A percentile compares a stretch with the other conserved stretches of the same genome.
Evolutionary conservation across 2,329 filamentous ascomycete species (phyloP).

Genomic region (Phaeosphaeriaceae sp.): DNA sequence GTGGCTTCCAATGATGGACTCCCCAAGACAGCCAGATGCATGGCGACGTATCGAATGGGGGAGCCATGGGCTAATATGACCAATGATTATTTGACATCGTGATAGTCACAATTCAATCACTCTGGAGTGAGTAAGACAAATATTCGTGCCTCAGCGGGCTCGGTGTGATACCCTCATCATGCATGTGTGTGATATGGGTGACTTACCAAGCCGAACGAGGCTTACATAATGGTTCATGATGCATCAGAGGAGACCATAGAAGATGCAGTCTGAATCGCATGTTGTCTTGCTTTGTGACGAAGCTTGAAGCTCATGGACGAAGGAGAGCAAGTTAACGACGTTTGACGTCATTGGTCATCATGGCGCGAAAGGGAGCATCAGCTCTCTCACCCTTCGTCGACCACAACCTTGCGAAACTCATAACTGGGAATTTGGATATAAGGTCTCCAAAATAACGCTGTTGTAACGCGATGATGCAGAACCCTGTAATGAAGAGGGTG

Average conservation of each 20-base stretch:
- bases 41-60: neutral
- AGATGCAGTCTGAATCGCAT: too few relatives aligned
- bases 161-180: neutral
- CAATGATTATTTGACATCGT: neutral
- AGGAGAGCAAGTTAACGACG: neutral
- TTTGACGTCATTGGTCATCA: conserved; percentile 19
- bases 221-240: neutral
- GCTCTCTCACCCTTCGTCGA: too few relatives aligned
- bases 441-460: neutral
- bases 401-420: too few relatives aligned
- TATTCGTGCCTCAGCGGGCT: neutral
- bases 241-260: neutral
- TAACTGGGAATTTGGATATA: too few relatives aligned
- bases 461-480: conserved; percentile 20
- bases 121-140: too few relatives aligned
- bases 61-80: neutral
- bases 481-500: conserved; percentile 14
- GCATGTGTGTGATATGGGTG: neutral
- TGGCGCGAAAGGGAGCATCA: conserved; percentile 1
- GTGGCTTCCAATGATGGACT: neutral
- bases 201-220: neutral
- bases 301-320: neutral
- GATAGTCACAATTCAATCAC: neutral
- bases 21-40: neutral
- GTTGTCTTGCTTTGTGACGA: neutral